Base-by-base conservation (phyloP, 148 eudicot genomes). In the Pharnaceum exiguum region DNA sequence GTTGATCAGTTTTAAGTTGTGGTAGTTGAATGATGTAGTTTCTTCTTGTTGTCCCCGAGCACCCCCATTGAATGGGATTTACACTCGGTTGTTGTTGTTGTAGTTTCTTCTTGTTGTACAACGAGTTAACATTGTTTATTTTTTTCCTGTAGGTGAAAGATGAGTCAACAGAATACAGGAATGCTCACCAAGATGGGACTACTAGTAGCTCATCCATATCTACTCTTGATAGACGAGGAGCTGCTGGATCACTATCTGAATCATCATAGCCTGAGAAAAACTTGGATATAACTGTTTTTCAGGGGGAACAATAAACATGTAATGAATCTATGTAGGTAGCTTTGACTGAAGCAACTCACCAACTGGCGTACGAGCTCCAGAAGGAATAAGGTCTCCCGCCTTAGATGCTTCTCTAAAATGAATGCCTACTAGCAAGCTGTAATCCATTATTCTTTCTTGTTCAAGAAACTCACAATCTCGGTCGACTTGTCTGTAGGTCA, bases 401-500 rank as follows among this genome's bases (percentile, higher is more conserved):
- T 51, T 61, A 11, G 82, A 58, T 13, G 83, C 67, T 47, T 90
- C 95, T 54, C 80, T 82, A 59, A 86, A 90, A 55, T 87, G 95
- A 71, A 90, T 62, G 43, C 97, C 97, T 17, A 90, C 89, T 22
- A 87, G 62, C 67, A 90, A 76, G 55, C 97, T 90, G 43, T 90
- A 90, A 35, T 90, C 97, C 97, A 90, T 90, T 10, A 90, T 82
- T 65, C 91, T 78, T 57, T 86, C 97, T 37, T 87, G 91, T 53
- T 90, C 97, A 26, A 90, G 80, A 71, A 90, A 82, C 71, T 90
- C 97, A 54, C 91, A 82, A 29, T 90, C 97, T 65, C 79, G 74
- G 42, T 90, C 97, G 3, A 90, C 74, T 80, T 90, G 97, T 69
- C 97, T 89, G 80, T 30, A 48, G n/a, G n/a, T n/a, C n/a, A n/a